Conservation (phyloP, 805 yeast species). For the Candida fluviatilis region DNA sequence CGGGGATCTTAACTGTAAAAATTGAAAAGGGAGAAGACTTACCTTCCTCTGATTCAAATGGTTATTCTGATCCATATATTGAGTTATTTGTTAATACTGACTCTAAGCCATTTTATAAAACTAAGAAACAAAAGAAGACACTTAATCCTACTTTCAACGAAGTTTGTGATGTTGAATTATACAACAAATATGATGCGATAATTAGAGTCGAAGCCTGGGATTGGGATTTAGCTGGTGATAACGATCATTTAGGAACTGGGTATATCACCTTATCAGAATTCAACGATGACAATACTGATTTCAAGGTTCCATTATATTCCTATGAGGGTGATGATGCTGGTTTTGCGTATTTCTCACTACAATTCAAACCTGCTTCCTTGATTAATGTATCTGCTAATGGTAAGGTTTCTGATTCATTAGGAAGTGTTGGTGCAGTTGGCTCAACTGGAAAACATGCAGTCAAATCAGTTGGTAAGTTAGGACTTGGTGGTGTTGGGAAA, state of each 20-base stretch:
- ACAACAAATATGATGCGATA: slow-evolving; percentile 58
- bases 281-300: slow-evolving; percentile 48
- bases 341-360: slow-evolving; percentile 49
- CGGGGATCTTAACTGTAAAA: slow-evolving; percentile 64
- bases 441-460: slow-evolving; percentile 38
- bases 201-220: slow-evolving; percentile 63
- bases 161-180: slow-evolving; percentile 48
- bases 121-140: slow-evolving; percentile 81
- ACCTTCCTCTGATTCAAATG: slow-evolving; percentile 84
- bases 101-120: slow-evolving; percentile 57
- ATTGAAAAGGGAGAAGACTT: slow-evolving; percentile 63
- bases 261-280: slow-evolving; percentile 48
- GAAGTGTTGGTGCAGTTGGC: slow-evolving; percentile 45
- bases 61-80: slow-evolving; percentile 90
- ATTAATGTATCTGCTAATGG: slow-evolving; percentile 32
- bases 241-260: slow-evolving; percentile 76
- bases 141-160: slow-evolving; percentile 91
- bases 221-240: slow-evolving; percentile 93
- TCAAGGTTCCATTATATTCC: slow-evolving; percentile 49
- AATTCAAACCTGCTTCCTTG: slow-evolving; percentile 71
- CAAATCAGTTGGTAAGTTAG: slow-evolving; percentile 33
- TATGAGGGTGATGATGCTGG: slow-evolving; percentile 61
- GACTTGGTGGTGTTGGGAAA: slow-evolving; percentile 37
- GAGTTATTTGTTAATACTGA: slow-evolving; percentile 64
- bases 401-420: slow-evolving; percentile 22